Evolutionary conservation across 2,329 filamentous ascomycete species (phyloP), one percentile per base, ranked within the genome.

Genomic region (Cladosporium colombiae): DNA sequence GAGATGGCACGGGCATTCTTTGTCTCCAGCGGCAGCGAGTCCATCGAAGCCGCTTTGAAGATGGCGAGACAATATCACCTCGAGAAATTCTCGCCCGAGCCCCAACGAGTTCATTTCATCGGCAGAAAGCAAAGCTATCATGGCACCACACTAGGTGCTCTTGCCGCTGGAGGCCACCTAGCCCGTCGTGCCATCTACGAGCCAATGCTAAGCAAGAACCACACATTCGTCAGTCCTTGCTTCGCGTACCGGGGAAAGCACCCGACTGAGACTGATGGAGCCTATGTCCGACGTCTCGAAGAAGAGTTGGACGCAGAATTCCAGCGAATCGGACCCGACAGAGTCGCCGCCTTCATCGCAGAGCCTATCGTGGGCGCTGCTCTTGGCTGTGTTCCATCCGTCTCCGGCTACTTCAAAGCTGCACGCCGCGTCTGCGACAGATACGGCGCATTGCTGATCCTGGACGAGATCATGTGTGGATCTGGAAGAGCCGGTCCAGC

Each of bases 401-500:
- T 89, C 0, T 79, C 81, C 0, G 90, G 90, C 0, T 95, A 95
- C 70, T 86, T 93, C 59, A 78, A 81, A 60, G 89, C 88, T 0
- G 86, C 94, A 77, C 85, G 85, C 71, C 79, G 80, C 1, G 80
- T 95, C 1, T 95, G 91, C 74, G 84, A 89, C 62, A 86, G 85
- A 67, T 82, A 94, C 72, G 91, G 89, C 0, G 87, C 89, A 0
- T 83, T 95, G 0, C 81, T 95, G n/a, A 89, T 94, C 55, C 78
- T 94, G 0, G 92, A 95, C 72, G 91, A 94, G 74, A 83, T 92
- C 53, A 91, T 93, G 89, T 89, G 85, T 57, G 88, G 88, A 2
- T 84, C 85, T 76, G 88, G 88, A 1, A 79, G 87, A 1, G 83
- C 82, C 0, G 88, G 87, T 0, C 82, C 79, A 5, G 70, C 70